phyloP scores from a whole-genome alignment of 2,329 filamentous ascomycete genomes.

The Beauveria asiatica region DNA sequence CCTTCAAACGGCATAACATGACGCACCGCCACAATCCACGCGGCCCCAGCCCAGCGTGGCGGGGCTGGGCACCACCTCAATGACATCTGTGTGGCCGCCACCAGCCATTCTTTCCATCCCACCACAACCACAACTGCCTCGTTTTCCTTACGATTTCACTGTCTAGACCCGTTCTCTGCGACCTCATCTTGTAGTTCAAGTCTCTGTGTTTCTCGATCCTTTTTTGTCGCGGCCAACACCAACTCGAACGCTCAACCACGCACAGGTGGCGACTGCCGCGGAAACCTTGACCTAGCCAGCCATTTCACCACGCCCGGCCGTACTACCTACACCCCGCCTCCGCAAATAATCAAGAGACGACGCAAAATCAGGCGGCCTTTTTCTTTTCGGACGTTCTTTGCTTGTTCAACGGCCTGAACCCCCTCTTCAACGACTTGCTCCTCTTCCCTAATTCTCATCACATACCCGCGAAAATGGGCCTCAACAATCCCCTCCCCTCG shows the following conservation, averaged over 20 bases:
- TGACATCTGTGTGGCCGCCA: neutral
- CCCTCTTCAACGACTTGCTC: neutral
- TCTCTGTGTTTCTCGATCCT: neutral
- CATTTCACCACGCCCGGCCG: too few relatives aligned
- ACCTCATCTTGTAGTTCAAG: too few relatives aligned
- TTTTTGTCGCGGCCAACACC: neutral
- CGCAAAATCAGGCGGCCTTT: neutral
- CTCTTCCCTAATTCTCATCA: neutral
- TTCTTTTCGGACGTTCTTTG: neutral
- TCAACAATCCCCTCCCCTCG: slow-evolving; percentile 59
- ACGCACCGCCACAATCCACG: slow-evolving; percentile 20
- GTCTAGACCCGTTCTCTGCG: too few relatives aligned
- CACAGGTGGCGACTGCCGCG: too few relatives aligned
- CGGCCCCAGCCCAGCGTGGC: slow-evolving; percentile 11
- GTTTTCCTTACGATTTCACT: too few relatives aligned
- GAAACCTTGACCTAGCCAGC: too few relatives aligned
- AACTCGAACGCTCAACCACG: too few relatives aligned
- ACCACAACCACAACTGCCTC: neutral
- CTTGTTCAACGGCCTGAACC: neutral
- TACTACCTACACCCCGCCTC: slow-evolving; percentile 2
- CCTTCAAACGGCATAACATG: neutral
- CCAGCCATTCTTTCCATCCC: neutral
- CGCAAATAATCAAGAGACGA: neutral
- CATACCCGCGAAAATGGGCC: slow-evolving; percentile 39
- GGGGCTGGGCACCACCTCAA: neutral